Evolutionary conservation across 345 rosid species (phyloP).

Genomic region (Excoecaria agallocha): DNA sequence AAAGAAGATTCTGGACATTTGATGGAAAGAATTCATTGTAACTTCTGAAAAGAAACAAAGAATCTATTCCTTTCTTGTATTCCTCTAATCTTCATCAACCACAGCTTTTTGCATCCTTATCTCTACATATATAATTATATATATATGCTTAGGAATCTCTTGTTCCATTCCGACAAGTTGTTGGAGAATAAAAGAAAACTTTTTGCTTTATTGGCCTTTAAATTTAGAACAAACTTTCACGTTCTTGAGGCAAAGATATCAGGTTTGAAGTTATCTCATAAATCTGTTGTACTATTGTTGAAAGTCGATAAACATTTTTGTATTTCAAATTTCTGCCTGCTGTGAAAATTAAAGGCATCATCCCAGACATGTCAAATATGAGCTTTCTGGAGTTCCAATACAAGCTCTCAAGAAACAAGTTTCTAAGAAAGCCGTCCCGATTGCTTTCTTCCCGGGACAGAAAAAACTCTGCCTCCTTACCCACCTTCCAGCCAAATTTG

Average conservation of each 20-base stretch:
- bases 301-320: background rate
- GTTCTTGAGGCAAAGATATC: background rate
- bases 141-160: slow-evolving; percentile 23
- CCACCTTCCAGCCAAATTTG: slow-evolving; percentile 46
- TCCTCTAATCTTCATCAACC: slow-evolving; percentile 7
- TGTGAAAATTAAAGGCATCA: background rate
- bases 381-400: slow-evolving; percentile 70
- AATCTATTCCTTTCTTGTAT: slow-evolving; percentile 29
- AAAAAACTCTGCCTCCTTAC: slow-evolving; percentile 44
- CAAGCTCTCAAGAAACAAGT: slow-evolving; percentile 61
- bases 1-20: slow-evolving; percentile 7
- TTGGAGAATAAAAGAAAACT: slow-evolving; percentile 18
- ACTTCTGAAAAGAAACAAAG: slow-evolving; percentile 31
- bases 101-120: slow-evolving; percentile 8
- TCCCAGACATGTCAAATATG: slow-evolving; percentile 38
- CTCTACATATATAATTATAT: background rate
- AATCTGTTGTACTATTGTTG: background rate
- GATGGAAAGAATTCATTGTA: slow-evolving; percentile 27
- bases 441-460: slow-evolving; percentile 53
- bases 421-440: slow-evolving; percentile 57
- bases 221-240: background rate
- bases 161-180: slow-evolving; percentile 7
- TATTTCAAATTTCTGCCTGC: background rate
- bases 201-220: slow-evolving; percentile 1
- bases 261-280: too few species aligned